phyloP scores from a whole-genome alignment of 768 basidiomycete species.

The Pulveroboletus sp. region DNA sequence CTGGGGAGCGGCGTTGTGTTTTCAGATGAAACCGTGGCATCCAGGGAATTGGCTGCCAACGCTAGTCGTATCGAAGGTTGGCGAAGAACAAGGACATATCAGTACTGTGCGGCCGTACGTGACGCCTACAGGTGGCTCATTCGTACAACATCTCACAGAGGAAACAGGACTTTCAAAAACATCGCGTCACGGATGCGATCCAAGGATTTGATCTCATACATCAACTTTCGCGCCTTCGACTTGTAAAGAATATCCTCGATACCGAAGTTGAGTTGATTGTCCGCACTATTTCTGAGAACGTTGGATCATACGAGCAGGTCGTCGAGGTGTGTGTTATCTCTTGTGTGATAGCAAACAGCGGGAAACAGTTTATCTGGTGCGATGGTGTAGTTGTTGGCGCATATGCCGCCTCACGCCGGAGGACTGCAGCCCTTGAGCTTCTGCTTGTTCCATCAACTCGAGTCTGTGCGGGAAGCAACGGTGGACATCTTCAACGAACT shows the following conservation, averaged over 20 bases:
- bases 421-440: conserved; percentile 85
- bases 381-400: conserved; percentile 65
- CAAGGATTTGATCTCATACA: conserved; percentile 81
- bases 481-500: conserved; percentile 82
- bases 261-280: conserved; percentile 73
- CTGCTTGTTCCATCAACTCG: conserved; percentile 84
- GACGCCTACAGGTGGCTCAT: background rate
- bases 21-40: conserved; percentile 58
- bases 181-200: conserved; percentile 52
- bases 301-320: conserved; percentile 82
- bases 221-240: conserved; percentile 78
- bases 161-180: conserved; percentile 62
- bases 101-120: conserved; percentile 61
- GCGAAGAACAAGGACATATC: conserved; percentile 79
- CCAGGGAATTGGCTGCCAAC: conserved; percentile 70
- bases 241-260: conserved; percentile 66
- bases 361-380: background rate
- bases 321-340: conserved; percentile 58
- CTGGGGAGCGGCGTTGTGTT: conserved; percentile 84
- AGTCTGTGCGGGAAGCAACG: conserved; percentile 69
- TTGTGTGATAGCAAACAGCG: no score
- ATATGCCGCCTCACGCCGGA: conserved; percentile 67
- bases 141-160: conserved; percentile 6
- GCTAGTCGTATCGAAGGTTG: conserved; percentile 90
- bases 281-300: conserved; percentile 62